These are phyloP conservation scores for Dactylellina cionopaga DNA, from an alignment of 2,329 filamentous ascomycete genomes.

Conservation along the genomic window DNA sequence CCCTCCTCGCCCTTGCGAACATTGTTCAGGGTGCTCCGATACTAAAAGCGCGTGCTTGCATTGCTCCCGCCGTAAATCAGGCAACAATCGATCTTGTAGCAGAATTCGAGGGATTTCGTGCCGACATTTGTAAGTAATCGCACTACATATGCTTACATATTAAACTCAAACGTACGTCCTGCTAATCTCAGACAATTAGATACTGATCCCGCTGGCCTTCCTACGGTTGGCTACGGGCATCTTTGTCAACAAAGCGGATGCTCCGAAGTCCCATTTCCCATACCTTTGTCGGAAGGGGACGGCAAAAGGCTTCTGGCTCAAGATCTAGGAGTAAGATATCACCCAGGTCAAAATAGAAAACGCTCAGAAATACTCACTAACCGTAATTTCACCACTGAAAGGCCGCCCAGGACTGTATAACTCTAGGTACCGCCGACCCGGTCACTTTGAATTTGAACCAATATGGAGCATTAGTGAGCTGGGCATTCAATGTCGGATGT, in stretches of 20 bases:
- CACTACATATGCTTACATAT: not conserved
- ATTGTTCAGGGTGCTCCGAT: not conserved
- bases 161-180: not conserved
- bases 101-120: slow-evolving; percentile 5
- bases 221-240: slow-evolving; percentile 12
- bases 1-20: not conserved
- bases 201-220: not conserved
- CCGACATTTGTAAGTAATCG: not conserved
- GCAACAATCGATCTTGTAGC: slow-evolving; percentile 6
- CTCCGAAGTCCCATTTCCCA: not conserved
- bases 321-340: not conserved
- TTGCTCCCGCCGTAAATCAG: slow-evolving; percentile 1
- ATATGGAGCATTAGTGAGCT: slow-evolving; percentile 9
- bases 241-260: not conserved
- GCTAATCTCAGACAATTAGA: not conserved
- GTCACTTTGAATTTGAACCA: slow-evolving; percentile 11
- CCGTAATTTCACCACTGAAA: not conserved
- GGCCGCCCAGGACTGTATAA: slow-evolving; percentile 1
- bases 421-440: not conserved
- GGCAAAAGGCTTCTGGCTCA: not conserved
- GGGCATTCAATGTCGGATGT: slow-evolving; percentile 15
- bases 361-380: not conserved
- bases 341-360: not conserved
- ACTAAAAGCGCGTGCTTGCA: not conserved
- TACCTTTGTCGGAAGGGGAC: not conserved